Conservation (phyloP, 805 yeast species). For the Vanderwaltozyma verrucispora region DNA sequence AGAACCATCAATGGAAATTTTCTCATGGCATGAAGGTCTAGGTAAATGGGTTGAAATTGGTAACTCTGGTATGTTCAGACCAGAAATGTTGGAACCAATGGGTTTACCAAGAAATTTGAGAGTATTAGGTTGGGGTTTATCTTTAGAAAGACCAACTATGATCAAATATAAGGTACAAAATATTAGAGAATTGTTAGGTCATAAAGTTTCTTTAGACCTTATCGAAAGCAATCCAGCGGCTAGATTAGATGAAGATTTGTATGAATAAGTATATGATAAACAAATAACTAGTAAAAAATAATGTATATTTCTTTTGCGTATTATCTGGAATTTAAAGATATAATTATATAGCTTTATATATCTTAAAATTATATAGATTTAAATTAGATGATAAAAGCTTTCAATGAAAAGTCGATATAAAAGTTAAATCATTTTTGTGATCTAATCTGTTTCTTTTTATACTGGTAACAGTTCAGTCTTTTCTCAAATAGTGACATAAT, state of each 20-base stretch:
- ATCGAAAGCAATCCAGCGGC: constrained; percentile 97
- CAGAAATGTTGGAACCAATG: constrained; percentile 98
- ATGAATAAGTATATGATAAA: constrained; percentile 18
- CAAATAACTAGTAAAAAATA: neutral
- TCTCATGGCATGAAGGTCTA: constrained; percentile 90
- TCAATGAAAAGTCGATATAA: neutral
- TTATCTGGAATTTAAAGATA: neutral
- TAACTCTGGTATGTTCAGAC: constrained; percentile 99
- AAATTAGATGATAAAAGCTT: constrained; percentile 1
- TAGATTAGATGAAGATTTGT: constrained; percentile 73
- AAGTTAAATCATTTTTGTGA: neutral
- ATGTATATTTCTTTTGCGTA: constrained; percentile 1
- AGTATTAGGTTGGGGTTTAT: constrained; percentile 95
- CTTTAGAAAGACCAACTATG: constrained; percentile 98
- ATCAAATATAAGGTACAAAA: constrained; percentile 92
- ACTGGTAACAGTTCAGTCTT: neutral
- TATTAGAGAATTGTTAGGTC: constrained; percentile 94
- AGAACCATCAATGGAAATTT: constrained; percentile 96
- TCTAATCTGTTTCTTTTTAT: neutral
- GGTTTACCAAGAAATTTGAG: constrained; percentile 91
- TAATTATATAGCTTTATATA: constrained; percentile 1
- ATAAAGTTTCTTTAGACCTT: constrained; percentile 89
- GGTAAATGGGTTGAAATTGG: constrained; percentile 99
- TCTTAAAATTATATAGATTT: constrained; percentile 1
- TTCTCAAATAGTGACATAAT: constrained; percentile 12